Evolutionary conservation across 192 early-diverging fungal species (phyloP), one percentile per base, ranked within the genome.

Genomic region (Chytriomyces sp.): DNA sequence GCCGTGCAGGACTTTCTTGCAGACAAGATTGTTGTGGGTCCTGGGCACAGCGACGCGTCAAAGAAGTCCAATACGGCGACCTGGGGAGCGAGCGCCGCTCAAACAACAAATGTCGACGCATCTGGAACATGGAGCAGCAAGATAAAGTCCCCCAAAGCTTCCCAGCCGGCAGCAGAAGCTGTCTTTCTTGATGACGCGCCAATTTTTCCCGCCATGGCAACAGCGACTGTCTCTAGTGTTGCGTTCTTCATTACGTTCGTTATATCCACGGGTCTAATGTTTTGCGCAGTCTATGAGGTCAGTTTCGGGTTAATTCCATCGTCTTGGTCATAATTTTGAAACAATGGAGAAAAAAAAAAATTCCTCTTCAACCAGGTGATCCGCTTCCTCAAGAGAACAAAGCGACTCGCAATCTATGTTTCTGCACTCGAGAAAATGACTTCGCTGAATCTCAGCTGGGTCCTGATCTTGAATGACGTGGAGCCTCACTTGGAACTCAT

Each of bases 361-460:
- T 35, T 35, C 35, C 35, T 35, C 35, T 35, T 35, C 0, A 57
- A 57, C 13, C 20, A 73, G 71, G 16, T 48, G 59, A 16, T 73
- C 2, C 10, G 26, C 13, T 11, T n/a, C 23, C 53, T 73, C 35
- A 73, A 73, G 44, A 73, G 62, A 45, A 13, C 13, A 3, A 44
- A 60, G 8, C 3, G 10, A 7, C 45, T 73, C 16, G 53, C 61
- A 10, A 9, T 23, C 16, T 44, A n/a, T 6, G 60, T 73, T 11
- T 44, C n/a, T 8, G n/a, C 53, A 23, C 53, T 60, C 20, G 71
- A 73, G 47, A 9, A 48, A 16, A 24, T 73, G 16, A 73, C 71
- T 28, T 28, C 59, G 11, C 60, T 73, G 18, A 73, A 73, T 44
- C 53, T 73, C 10, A 63, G 59, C 26, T 73, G 71, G 71, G 11